Percentiles rank a stretch among this genome's conserved stretches.
These are phyloP conservation scores for Aspergillus sergii DNA, from an alignment of 2,329 filamentous ascomycete genomes.

Conservation along the genomic window DNA sequence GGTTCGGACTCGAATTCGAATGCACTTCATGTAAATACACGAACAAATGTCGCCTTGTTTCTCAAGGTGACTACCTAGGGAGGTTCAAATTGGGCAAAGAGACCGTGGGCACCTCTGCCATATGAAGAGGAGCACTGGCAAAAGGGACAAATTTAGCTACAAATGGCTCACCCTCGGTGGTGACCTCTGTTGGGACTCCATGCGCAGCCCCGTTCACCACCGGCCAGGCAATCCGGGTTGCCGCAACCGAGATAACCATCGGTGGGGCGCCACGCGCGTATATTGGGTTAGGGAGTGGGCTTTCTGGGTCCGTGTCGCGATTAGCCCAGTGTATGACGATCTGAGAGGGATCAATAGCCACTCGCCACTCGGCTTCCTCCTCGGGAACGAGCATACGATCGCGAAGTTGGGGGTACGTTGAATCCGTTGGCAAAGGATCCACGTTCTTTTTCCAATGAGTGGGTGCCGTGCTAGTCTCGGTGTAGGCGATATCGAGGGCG, in stretches of 20 bases:
- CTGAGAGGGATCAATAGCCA: background rate
- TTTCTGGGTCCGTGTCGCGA: background rate
- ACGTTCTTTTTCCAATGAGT: slow-evolving; percentile 2
- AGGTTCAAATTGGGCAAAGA: slow-evolving; percentile 13
- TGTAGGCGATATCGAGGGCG: background rate
- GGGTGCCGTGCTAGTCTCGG: background rate
- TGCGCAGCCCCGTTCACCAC: slow-evolving; percentile 35
- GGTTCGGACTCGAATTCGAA: background rate
- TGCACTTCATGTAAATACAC: background rate
- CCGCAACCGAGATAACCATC: slow-evolving; percentile 27
- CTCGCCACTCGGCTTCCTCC: background rate
- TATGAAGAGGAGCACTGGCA: slow-evolving; percentile 51
- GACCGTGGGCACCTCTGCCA: slow-evolving; percentile 44
- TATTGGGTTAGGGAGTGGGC: slow-evolving; percentile 3
- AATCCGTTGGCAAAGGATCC: background rate
- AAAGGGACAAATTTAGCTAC: slow-evolving; percentile 48
- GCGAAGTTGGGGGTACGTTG: background rate
- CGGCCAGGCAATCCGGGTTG: slow-evolving; percentile 38
- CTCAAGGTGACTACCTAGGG: background rate
- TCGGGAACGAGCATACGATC: background rate
- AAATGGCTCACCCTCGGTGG: slow-evolving; percentile 35
- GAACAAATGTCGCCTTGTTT: background rate
- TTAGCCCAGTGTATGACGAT: background rate
- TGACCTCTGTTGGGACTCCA: slow-evolving; percentile 35
- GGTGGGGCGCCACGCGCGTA: slow-evolving; percentile 3